Evolutionary conservation across 192 early-diverging fungal species (phyloP).

Genomic region (Ramicandelaber brevisporus): DNA sequence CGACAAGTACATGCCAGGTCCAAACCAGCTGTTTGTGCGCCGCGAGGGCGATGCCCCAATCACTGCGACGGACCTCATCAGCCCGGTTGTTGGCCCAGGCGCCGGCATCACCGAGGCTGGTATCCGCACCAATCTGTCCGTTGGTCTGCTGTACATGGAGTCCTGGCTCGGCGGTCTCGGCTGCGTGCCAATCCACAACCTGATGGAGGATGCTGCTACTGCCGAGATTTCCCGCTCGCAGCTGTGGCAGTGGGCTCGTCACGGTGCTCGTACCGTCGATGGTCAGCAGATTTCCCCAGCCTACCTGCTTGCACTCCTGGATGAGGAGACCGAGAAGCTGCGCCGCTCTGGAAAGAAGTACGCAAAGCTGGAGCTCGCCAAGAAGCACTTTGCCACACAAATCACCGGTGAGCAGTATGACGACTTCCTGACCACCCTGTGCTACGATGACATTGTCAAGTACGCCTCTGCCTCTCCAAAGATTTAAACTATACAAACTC

Average conservation of each 20-base stretch:
- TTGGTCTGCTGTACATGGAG: slow-evolving; percentile 84
- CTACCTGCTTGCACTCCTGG: slow-evolving; percentile 48
- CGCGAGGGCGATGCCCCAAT: slow-evolving; percentile 84
- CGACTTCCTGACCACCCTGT: slow-evolving; percentile 82
- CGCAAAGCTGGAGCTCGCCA: slow-evolving; percentile 19
- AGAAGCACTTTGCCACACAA: slow-evolving; percentile 39
- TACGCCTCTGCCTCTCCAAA: slow-evolving; percentile 3
- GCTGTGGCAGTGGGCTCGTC: slow-evolving; percentile 92
- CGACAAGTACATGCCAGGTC: slow-evolving; percentile 81
- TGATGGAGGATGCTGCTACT: slow-evolving; percentile 98
- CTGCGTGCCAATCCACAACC: slow-evolving; percentile 92
- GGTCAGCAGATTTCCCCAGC: slow-evolving; percentile 59
- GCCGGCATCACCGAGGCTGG: slow-evolving; percentile 70
- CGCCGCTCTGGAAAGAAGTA: slow-evolving; percentile 23
- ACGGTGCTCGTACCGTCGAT: slow-evolving; percentile 53
- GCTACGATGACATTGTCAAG: slow-evolving; percentile 69
- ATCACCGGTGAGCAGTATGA: slow-evolving; percentile 61
- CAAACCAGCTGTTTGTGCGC: slow-evolving; percentile 83
- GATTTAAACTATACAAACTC: no score
- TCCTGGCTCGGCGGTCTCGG: slow-evolving; percentile 85
- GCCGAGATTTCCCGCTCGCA: slow-evolving; percentile 94
- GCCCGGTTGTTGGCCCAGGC: slow-evolving; percentile 39
- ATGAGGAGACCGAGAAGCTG: slow-evolving; percentile 62
- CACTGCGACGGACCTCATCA: slow-evolving; percentile 54
- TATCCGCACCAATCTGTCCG: slow-evolving; percentile 76